Base-by-base conservation (phyloP, 2,329 filamentous ascomycete genomes). In the Gyromitra esculenta region DNA sequence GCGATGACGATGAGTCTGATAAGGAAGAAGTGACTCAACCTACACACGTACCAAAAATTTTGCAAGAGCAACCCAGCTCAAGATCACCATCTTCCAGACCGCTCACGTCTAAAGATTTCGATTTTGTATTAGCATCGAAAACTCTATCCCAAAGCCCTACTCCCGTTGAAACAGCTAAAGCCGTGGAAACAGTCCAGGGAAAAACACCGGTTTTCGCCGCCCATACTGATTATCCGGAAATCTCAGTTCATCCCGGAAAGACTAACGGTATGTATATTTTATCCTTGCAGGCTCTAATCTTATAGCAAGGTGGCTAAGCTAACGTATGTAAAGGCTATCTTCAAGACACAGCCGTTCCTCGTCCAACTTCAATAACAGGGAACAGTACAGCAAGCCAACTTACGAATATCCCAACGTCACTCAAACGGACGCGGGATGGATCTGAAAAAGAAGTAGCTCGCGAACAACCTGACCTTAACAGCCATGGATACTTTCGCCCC, bases 51-150 rank as follows among this genome's bases (percentile, higher is more conserved):
- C 64, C 57, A 39, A 21, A 56, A 35, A 37, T 59, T 59, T 66
- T 39, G 39, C 65, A 45, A n/a, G 70, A 73, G 50, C 31, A 64
- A 15, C 62, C 60, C 15, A 66, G 52, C 13, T 66, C 62, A 13
- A 75, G 66, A 52, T 75, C 72, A 1, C 72, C 72, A 60, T 75
- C 72, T 31, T 75, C 72, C n/a, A 59, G 72, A 15, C 72, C 72
- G 25, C 59, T 71, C 37, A 75, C 72, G 31, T 57, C 65, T 50
- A 75, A 71, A 41, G 50, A 75, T 65, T 75, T 75, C 21, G 72
- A 71, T 59, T 75, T 71, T 18, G 72, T 75, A 31, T 59, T 75
- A 41, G 25, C 65, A 50, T 59, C 72, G n/a, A 66, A 75, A 41
- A 25, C 50, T 25, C 21, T 59, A 56, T 52, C 72, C 21, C 72